A percentile compares a stretch with the other conserved stretches of the same genome.
Conservation (phyloP, 2,329 filamentous ascomycete genomes). For the Paecilomyces variotii region DNA sequence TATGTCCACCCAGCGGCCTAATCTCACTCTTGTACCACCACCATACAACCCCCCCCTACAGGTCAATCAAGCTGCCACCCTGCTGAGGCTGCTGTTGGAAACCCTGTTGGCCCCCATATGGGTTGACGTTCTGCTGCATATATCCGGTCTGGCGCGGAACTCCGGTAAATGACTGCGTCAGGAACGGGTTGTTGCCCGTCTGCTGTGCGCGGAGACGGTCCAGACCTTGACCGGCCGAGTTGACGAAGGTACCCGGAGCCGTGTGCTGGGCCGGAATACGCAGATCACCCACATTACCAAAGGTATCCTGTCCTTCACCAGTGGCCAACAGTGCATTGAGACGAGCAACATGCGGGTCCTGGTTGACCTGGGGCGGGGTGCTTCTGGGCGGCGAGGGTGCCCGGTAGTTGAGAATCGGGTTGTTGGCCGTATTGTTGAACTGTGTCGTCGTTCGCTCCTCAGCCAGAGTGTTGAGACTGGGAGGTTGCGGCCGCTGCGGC, state of each 20-base stretch:
- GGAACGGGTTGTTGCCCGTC: slow-evolving; percentile 84
- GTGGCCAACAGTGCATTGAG: slow-evolving; percentile 79
- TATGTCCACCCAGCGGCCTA: not conserved
- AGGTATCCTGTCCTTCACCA: slow-evolving; percentile 93
- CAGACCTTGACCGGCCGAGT: slow-evolving; percentile 79
- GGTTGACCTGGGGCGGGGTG: slow-evolving; percentile 36
- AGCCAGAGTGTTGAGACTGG: slow-evolving; percentile 65
- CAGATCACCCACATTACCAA: slow-evolving; percentile 91
- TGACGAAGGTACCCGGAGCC: slow-evolving; percentile 90
- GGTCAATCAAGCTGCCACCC: slow-evolving; percentile 54
- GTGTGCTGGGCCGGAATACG: slow-evolving; percentile 96
- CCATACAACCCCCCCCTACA: slow-evolving; percentile 29
- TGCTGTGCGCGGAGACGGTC: slow-evolving; percentile 58
- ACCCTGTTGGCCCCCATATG: slow-evolving; percentile 45
- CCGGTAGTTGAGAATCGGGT: slow-evolving; percentile 27
- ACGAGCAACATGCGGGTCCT: slow-evolving; percentile 50
- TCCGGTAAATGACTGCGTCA: slow-evolving; percentile 75
- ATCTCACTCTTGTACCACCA: not conserved
- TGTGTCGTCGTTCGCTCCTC: slow-evolving; percentile 73
- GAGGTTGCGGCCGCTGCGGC: slow-evolving; percentile 49
- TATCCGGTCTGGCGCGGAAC: slow-evolving; percentile 41
- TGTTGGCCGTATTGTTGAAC: slow-evolving; percentile 45
- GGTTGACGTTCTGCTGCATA: slow-evolving; percentile 43
- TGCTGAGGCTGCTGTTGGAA: slow-evolving; percentile 38
- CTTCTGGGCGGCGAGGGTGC: slow-evolving; percentile 25